Evolutionary conservation across 106 monocot species (phyloP).

Genomic region (Xerophyta viscosa): DNA sequence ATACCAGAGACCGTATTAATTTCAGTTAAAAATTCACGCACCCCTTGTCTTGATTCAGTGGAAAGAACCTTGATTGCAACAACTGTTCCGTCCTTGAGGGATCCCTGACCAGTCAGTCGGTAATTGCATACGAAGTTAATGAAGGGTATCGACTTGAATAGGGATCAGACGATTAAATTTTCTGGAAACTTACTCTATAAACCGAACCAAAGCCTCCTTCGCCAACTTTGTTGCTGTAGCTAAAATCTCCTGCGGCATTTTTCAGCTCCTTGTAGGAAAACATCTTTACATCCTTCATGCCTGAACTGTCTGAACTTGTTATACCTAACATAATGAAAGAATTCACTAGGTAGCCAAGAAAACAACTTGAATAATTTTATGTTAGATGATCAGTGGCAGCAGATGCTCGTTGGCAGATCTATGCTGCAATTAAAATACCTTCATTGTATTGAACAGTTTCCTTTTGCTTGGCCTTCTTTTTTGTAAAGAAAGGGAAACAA

Average conservation of each 20-base stretch:
- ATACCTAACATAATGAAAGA: too few species aligned
- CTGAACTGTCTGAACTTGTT: too few species aligned
- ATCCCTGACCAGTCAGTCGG: constrained; percentile 33
- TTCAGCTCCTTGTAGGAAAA: constrained; percentile 49
- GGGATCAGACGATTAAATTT: background rate
- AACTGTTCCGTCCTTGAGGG: constrained; percentile 49
- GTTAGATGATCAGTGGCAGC: too few species aligned
- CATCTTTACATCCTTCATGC: constrained; percentile 21
- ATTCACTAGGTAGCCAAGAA: too few species aligned
- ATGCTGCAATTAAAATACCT: too few species aligned
- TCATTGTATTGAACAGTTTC: constrained; percentile 10
- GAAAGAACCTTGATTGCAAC: constrained; percentile 70
- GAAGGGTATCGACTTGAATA: background rate
- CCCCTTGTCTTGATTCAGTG: constrained; percentile 56
- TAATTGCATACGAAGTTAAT: background rate
- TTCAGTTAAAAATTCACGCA: constrained; percentile 59
- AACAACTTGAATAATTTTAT: too few species aligned
- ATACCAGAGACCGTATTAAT: constrained; percentile 47
- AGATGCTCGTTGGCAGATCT: too few species aligned
- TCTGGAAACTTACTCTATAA: constrained; percentile 31
- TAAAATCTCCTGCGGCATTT: constrained; percentile 47
- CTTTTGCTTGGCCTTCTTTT: background rate
- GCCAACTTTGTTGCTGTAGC: constrained; percentile 48
- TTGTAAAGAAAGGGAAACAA: constrained; percentile 27
- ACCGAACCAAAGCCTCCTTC: constrained; percentile 75